Base-by-base conservation (phyloP, 495 filamentous ascomycete genomes). In the Lasiosphaeria hispida region DNA sequence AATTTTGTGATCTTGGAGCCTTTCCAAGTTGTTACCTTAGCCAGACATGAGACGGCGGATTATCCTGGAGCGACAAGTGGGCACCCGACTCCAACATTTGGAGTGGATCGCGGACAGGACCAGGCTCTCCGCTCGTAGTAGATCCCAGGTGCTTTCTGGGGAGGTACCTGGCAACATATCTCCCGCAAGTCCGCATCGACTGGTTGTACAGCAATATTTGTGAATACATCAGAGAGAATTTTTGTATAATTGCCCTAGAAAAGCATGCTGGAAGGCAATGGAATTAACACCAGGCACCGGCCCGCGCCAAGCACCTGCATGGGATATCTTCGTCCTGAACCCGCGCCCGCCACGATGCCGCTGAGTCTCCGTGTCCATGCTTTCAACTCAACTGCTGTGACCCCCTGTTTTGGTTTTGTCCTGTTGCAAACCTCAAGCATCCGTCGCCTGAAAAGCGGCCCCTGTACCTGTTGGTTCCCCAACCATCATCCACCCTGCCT, bases 281-380 rank as follows among this genome's bases (percentile, higher is more conserved):
- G 30, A 52, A 52, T 39, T 41, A 52, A 40, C 23, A 30, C 14
- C 49, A 39, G 49, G 49, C 49, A 39, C 13, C 23, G 34, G 36
- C 49, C 48, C 4, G n/a, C 19, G 49, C 49, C 49, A 40, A 15
- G 40, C 43, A 45, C 36, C 14, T 23, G 49, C 49, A 38, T 52
- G 49, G 49, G 49, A 52, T 52, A 50, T 50, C 35, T 36, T 38
- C 38, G 30, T 35, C 11, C 40, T n/a, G n/a, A n/a, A n/a, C 35
- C 33, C 53, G n/a, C 42, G 23, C n/a, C 14, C 42, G 33, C 40
- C 53, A 45, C 33, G 4, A 30, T 30, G 35, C 37, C n/a, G 48
- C 41, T 38, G 49, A 53, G 48, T 48, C 57, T 59, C 57, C 57
- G 35, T 59, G 57, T 59, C 57, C 57, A 59, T 59, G 57, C 41